These are phyloP conservation scores for Alternaria alternata DNA, from an alignment of 2,329 filamentous ascomycete genomes.

Conservation along the genomic window DNA sequence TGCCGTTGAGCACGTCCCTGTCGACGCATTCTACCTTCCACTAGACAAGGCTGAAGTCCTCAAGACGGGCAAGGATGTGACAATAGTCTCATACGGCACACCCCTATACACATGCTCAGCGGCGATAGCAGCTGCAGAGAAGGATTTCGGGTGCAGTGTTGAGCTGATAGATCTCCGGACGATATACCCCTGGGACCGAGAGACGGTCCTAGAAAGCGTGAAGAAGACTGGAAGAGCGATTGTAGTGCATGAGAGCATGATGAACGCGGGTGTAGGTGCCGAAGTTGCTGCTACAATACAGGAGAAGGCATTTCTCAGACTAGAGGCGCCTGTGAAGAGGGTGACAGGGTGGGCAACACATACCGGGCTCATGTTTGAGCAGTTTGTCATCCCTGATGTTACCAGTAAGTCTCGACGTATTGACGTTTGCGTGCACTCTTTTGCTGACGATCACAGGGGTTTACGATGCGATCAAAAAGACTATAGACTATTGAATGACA, in stretches of 20 bases:
- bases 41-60: constrained; percentile 86
- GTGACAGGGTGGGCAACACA: constrained; percentile 93
- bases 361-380: constrained; percentile 78
- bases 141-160: constrained; percentile 75
- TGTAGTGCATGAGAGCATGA: constrained; percentile 91
- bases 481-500: constrained; percentile 53
- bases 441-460: constrained; percentile 43
- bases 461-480: constrained; percentile 60
- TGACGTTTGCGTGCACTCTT: constrained; percentile 25
- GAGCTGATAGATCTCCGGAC: constrained; percentile 90
- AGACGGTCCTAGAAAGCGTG: constrained; percentile 81
- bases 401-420: constrained; percentile 69
- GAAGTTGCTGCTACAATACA: constrained; percentile 90
- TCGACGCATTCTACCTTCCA: constrained; percentile 80
- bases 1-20: constrained; percentile 88
- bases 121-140: constrained; percentile 79
- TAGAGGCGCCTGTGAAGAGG: constrained; percentile 85
- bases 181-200: constrained; percentile 89
- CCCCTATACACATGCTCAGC: constrained; percentile 83
- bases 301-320: constrained; percentile 80
- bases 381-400: constrained; percentile 78
- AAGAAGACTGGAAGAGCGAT: constrained; percentile 86
- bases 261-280: constrained; percentile 87
- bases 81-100: constrained; percentile 87
- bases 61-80: constrained; percentile 81